Conservation (phyloP, 805 yeast genomes). For the Pichia paraexigua region DNA sequence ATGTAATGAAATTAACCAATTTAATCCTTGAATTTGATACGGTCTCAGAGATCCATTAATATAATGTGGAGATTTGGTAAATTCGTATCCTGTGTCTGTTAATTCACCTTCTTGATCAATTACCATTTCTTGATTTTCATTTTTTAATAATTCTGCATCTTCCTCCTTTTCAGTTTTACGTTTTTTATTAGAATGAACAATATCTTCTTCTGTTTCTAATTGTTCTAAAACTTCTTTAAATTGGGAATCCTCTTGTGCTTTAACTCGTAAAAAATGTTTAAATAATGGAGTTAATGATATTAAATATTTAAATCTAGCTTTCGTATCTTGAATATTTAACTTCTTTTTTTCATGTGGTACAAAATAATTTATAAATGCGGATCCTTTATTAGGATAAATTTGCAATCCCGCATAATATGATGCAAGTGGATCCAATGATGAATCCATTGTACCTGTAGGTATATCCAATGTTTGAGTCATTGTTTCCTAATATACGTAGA, state of each 20-base stretch:
- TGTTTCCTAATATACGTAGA: not conserved
- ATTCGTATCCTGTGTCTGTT: constrained; percentile 32
- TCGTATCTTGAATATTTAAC: constrained; percentile 51
- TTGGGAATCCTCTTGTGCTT: constrained; percentile 53
- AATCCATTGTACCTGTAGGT: not conserved
- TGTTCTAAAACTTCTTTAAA: constrained; percentile 45
- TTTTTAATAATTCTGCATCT: constrained; percentile 58
- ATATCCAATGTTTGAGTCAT: not conserved
- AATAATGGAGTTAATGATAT: constrained; percentile 59
- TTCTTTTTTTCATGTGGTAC: constrained; percentile 25
- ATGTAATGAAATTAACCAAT: constrained; percentile 66
- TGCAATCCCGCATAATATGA: not conserved
- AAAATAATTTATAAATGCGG: constrained; percentile 15
- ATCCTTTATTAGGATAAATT: not conserved
- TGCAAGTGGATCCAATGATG: not conserved
- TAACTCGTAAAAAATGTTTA: constrained; percentile 57
- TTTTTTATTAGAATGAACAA: constrained; percentile 11
- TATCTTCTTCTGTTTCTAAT: constrained; percentile 17
- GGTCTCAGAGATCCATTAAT: constrained; percentile 58
- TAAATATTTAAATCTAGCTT: constrained; percentile 59
- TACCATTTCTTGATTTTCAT: constrained; percentile 9
- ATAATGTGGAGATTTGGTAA: constrained; percentile 43
- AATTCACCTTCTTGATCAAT: constrained; percentile 15
- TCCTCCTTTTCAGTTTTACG: constrained; percentile 73
- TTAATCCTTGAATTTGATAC: constrained; percentile 73